Evolutionary conservation across 345 rosid species (phyloP).

Genomic region (Populus alba): DNA sequence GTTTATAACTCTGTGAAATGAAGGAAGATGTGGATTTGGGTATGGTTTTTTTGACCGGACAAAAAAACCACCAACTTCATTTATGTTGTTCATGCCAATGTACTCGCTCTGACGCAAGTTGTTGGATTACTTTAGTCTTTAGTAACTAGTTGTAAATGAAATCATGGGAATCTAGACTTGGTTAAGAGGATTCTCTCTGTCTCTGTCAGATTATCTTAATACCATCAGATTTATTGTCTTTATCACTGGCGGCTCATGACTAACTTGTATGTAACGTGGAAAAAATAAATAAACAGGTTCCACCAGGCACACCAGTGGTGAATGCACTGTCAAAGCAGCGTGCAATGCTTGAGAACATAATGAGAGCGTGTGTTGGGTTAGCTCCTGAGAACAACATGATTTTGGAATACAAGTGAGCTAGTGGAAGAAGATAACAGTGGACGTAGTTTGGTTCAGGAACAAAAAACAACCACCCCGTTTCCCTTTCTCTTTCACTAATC

Average conservation of each 20-base stretch:
- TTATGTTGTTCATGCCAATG: background rate
- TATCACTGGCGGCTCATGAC: background rate
- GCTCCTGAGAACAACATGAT: conserved; percentile 99
- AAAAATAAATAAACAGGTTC: conserved; percentile 49
- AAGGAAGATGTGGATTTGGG: background rate
- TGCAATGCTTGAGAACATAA: conserved; percentile 94
- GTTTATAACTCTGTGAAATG: background rate
- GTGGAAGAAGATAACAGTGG: background rate
- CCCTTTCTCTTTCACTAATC: background rate
- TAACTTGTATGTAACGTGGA: background rate
- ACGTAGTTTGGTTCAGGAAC: background rate
- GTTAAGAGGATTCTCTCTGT: background rate
- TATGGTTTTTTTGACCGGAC: background rate
- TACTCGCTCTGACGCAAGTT: background rate
- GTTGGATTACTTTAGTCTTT: background rate
- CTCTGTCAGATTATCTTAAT: background rate
- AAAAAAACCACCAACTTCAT: background rate
- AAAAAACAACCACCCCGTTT: background rate
- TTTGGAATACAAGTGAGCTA: conserved; percentile 82
- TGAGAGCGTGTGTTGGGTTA: conserved; percentile 90
- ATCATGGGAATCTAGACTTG: background rate
- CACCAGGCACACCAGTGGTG: conserved; percentile 94
- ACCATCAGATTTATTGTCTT: background rate
- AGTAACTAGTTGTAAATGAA: background rate
- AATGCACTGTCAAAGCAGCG: conserved; percentile 95